Base-by-base conservation (phyloP, 83 land plant genomes). In the Larix sibirica region DNA sequence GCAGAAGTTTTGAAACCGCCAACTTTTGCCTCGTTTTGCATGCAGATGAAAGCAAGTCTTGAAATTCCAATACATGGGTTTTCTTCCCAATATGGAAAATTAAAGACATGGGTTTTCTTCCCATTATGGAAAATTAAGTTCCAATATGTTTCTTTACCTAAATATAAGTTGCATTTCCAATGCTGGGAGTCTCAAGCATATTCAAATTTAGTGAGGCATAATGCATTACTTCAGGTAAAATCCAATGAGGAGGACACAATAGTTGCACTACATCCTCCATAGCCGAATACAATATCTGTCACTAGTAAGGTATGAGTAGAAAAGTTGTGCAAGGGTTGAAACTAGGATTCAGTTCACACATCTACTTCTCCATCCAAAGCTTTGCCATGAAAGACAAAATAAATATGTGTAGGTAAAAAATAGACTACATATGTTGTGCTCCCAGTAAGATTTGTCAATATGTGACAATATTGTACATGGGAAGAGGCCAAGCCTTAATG, bases 291-390 rank as follows among this genome's bases (percentile, higher is more conserved):
- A 33, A 89, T 67, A 33, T 83, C 80, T 20, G 91, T 89, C 40
- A 89, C 85, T 3, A 89, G 50, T 6, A 59, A 59, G 10, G 40
- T 40, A 77, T 89, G 91, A 8, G 82, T 89, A 13, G 61, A 28
- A 68, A 92, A 90, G 44, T 82, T 88, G 65, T 88, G 83, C 80
- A 73, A 14, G 10, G 77, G 58, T 42, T 78, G 76, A 83, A 85
- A 91, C 0, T 79, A 81, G 68, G 80, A 38, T 38, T 84, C 61
- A 4, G 79, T 64, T 42, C 76, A 68, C 59, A 59, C 54, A 13
- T 79, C 78, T 31, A 69, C 24, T 16, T 54, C 23, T 54, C 88
- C 89, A 82, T 92, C 92, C 82, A 92, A 90, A 54, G 87, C 62
- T 85, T 92, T 92, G 77, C 65, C 65, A 56, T 26, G 23, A 28